Base-by-base conservation (phyloP, 352 stramenopile genomes). In the Globisporangium takayamanum region DNA sequence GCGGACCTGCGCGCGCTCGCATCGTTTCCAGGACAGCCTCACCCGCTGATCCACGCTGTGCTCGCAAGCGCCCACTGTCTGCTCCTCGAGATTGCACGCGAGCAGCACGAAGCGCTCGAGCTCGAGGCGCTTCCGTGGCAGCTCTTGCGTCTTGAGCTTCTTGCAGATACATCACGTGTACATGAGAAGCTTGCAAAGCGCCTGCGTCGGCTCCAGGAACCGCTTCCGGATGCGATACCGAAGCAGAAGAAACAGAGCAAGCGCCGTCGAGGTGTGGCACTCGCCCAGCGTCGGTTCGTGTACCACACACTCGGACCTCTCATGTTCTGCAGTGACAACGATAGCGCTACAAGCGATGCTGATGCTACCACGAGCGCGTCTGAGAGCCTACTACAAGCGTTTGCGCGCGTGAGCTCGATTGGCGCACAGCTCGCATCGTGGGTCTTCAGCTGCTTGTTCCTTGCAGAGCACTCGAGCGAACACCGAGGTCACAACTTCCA, bases 101-200 rank as follows among this genome's bases (percentile, higher is more conserved):
- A 36, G 2, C 44, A 72, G 39, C 16, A 28, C 2, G 53, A 45
- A 15, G 59, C 66, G 7, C 18, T 44, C 5, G 50, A 20, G 5
- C 64, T 73, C 10, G 52, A 71, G n/a, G 66, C 83, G 12, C 36
- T 56, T 16, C 68, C 69, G 16, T 89, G 80, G 80, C 20, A 70
- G 12, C 30, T 87, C n/a, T 53, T 89, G 47, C 66, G 80, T 25
- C 68, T 89, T 41, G 70, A 87, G 49, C 10, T 89, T 22, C 62
- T 87, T 7, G 54, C 69, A 6, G 54, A 74, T 12, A 53, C 69
- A 7, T 28, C 53, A 2, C 41, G 47, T 22, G 62, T 84, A 2
- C 78, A 69, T 63, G 42, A 50, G 30, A 80, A 77, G 41, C 62
- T 88, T 25, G 49, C 59, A 30, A 83, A 72, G 50, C 71, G 72